Evolutionary conservation across 2,329 filamentous ascomycete species (phyloP).

Genomic region (Hypoxylon sp.): DNA sequence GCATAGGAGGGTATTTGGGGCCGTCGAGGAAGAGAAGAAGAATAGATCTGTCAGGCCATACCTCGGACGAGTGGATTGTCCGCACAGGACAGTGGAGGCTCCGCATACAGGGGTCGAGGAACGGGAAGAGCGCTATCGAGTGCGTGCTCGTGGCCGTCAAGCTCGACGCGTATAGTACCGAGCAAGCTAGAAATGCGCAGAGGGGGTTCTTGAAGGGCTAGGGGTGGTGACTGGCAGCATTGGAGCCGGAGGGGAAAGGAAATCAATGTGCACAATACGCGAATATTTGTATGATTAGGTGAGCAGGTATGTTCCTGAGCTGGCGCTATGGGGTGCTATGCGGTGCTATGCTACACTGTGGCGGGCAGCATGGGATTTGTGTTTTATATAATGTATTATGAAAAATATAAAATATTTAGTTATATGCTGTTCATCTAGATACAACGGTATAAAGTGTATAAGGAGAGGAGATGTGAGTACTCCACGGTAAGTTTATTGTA

Average conservation of each 20-base stretch:
- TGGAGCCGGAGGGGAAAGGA: neutral
- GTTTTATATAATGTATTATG: slow-evolving; percentile 15
- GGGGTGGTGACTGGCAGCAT: neutral
- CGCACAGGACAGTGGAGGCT: slow-evolving; percentile 80
- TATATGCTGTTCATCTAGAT: neutral
- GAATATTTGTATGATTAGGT: slow-evolving; percentile 14
- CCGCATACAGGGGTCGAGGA: slow-evolving; percentile 69
- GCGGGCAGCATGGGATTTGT: neutral
- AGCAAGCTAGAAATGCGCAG: slow-evolving; percentile 75
- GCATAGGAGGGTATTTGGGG: slow-evolving; percentile 49
- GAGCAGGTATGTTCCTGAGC: neutral
- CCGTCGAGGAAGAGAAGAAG: slow-evolving; percentile 64
- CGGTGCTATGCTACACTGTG: neutral
- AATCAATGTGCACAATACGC: neutral
- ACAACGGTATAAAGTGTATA: neutral
- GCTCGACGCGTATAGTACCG: slow-evolving; percentile 77
- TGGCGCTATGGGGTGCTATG: slow-evolving; percentile 10
- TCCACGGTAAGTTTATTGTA: neutral
- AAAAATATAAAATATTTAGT: slow-evolving; percentile 18
- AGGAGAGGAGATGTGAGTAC: no score
- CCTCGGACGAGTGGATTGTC: slow-evolving; percentile 71
- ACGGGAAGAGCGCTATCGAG: slow-evolving; percentile 71
- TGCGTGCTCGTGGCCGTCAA: slow-evolving; percentile 83
- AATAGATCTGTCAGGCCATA: slow-evolving; percentile 54
- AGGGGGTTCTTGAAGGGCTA: slow-evolving; percentile 71